Evolutionary conservation across 495 filamentous ascomycete species (phyloP).

Genomic region (Daldinia loculata): DNA sequence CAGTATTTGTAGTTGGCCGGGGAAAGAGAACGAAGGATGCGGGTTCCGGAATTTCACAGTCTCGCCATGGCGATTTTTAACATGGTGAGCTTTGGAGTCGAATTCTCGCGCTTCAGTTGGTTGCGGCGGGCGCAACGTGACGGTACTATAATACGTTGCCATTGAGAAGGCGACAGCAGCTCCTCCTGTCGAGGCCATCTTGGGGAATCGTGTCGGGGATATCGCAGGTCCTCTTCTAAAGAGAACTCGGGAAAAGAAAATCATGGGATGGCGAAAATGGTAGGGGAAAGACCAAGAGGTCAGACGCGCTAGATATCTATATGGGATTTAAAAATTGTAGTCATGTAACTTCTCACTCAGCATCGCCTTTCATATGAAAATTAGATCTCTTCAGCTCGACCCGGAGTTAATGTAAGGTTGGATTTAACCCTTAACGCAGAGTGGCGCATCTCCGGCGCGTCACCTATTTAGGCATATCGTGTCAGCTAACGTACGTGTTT

Average conservation of each 20-base stretch:
- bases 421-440: background rate
- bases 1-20: background rate
- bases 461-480: background rate
- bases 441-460: background rate
- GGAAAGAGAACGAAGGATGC: constrained; percentile 45
- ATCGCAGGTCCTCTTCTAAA: constrained; percentile 16
- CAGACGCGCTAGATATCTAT: background rate
- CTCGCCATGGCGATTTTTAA: constrained; percentile 47
- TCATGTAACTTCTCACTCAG: background rate
- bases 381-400: background rate
- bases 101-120: constrained; percentile 40
- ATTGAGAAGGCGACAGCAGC: constrained; percentile 35
- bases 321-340: background rate
- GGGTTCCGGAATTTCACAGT: constrained; percentile 50
- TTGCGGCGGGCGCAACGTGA: constrained; percentile 33
- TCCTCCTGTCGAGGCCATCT: constrained; percentile 22
- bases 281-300: background rate
- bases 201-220: constrained; percentile 22
- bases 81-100: constrained; percentile 43
- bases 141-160: constrained; percentile 40
- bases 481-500: constrained; percentile 9
- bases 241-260: constrained; percentile 24
- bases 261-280: constrained; percentile 11
- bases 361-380: background rate
- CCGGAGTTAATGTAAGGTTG: background rate